Conservation (phyloP, 2,329 filamentous ascomycete genomes). For the Neofusicoccum sp. region DNA sequence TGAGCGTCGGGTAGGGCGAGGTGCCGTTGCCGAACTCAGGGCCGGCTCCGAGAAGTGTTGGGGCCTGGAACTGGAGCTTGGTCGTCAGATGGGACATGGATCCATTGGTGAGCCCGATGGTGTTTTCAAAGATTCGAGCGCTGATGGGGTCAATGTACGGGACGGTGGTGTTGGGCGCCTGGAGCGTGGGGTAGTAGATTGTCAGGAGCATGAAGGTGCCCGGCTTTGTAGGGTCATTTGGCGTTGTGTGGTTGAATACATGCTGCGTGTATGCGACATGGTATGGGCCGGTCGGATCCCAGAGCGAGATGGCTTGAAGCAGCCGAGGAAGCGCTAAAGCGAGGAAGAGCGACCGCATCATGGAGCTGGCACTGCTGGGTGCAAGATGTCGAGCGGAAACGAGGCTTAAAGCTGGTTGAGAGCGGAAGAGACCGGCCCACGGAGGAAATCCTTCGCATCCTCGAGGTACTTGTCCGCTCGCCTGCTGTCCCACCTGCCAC, state of each 20-base stretch:
- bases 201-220: constrained; percentile 24
- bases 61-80: not conserved
- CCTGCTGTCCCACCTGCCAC: not conserved
- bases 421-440: not conserved
- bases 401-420: not conserved
- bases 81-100: not conserved
- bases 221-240: constrained; percentile 25
- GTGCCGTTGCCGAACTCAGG: not conserved
- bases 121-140: constrained; percentile 20
- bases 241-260: constrained; percentile 28
- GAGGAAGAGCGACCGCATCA: not conserved
- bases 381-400: no score
- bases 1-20: not conserved
- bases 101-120: constrained; percentile 15
- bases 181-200: constrained; percentile 28
- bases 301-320: not conserved
- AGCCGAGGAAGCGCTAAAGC: not conserved
- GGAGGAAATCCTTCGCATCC: not conserved
- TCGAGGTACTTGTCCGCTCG: not conserved
- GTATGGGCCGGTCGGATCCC: constrained; percentile 25
- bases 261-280: constrained; percentile 28
- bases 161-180: constrained; percentile 22
- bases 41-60: not conserved
- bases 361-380: not conserved
- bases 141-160: constrained; percentile 27